Evolutionary conservation across 2,329 filamentous ascomycete genomes (phyloP), one percentile per base, ranked within the genome.

Genomic region (Ophiocordyceps camponoti-saundersi): DNA sequence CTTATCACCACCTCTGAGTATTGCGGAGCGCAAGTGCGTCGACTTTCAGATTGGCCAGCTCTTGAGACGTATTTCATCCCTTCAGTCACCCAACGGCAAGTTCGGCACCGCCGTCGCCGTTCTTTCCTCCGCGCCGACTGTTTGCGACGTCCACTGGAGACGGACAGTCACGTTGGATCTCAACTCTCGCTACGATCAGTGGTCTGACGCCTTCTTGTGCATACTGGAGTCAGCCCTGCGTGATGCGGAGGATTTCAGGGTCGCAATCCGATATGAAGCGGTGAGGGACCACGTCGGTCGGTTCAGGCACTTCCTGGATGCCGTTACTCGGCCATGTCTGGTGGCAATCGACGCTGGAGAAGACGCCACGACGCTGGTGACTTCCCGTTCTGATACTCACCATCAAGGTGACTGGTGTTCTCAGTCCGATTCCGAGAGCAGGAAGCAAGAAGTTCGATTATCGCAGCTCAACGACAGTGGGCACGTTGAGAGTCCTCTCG

Each of bases 171-270:
- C 42, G 13, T 45, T 47, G 4, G 52, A 52, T 23, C 51, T 57
- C 6, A 16, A 46, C 15, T 32, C 32, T 12, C 30, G 45, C 16
- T 48, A 56, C 45, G 57, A 57, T 6, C 69, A 66, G 2, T 82
- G 78, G 79, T 67, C 67, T 1, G 62, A 67, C 30, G 73, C 75
- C 0, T 82, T 82, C 47, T 68, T 74, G 39, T 62, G 65, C 3
- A 59, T 81, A 47, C 56, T 80, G 10, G 77, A 81, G 51, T 65
- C 66, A 1, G 61, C 75, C 3, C 57, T 81, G 18, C 64, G 75
- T 11, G 79, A 81, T 51, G 75, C 69, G 1, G 77, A 82, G 56
- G 77, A 80, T 51, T 68, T 75, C 62, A 66, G 69, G 1, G 66
- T 82, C 3, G 68, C 70, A 22, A 61, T 81, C n/a, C 69, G 70